These are phyloP conservation scores for Elongisporangium prolatum DNA, from an alignment of 352 stramenopile genomes.

Conservation along the genomic window DNA sequence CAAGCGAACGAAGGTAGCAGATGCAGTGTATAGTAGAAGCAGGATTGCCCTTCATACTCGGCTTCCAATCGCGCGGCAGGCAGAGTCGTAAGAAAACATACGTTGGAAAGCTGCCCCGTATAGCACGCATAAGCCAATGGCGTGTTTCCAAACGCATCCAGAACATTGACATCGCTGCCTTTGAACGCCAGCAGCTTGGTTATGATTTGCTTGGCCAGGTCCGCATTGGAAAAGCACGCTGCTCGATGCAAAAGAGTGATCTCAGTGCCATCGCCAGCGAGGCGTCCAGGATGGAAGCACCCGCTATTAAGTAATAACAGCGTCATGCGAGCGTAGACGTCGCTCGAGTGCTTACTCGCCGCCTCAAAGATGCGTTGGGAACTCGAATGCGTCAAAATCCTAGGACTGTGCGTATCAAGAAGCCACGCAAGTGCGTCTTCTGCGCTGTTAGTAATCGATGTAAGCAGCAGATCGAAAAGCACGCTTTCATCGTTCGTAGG, in stretches of 20 bases:
- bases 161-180: conserved; percentile 38
- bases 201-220: conserved; percentile 18
- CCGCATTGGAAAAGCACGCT: conserved; percentile 27
- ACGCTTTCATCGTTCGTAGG: not conserved
- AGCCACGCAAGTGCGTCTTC: conserved; percentile 43
- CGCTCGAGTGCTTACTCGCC: conserved; percentile 23
- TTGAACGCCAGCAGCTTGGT: conserved; percentile 16
- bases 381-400: conserved; percentile 4
- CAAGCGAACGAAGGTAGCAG: conserved; percentile 43
- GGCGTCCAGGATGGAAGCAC: conserved; percentile 23
- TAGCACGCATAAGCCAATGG: conserved; percentile 42
- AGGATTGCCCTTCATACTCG: conserved; percentile 58
- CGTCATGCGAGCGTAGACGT: conserved; percentile 34
- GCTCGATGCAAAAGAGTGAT: conserved; percentile 48
- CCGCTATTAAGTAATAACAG: conserved; percentile 26
- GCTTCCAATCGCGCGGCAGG: conserved; percentile 27
- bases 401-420: conserved; percentile 5
- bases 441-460: conserved; percentile 22
- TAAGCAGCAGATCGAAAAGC: conserved; percentile 12
- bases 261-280: conserved; percentile 41
- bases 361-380: conserved; percentile 10
- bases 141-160: conserved; percentile 46
- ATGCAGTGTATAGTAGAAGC: conserved; percentile 59
- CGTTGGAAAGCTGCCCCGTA: conserved; percentile 23
- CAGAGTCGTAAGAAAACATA: conserved; percentile 32